Evolutionary conservation across 441 rosid species (phyloP).

Genomic region (Populus hybrid): DNA sequence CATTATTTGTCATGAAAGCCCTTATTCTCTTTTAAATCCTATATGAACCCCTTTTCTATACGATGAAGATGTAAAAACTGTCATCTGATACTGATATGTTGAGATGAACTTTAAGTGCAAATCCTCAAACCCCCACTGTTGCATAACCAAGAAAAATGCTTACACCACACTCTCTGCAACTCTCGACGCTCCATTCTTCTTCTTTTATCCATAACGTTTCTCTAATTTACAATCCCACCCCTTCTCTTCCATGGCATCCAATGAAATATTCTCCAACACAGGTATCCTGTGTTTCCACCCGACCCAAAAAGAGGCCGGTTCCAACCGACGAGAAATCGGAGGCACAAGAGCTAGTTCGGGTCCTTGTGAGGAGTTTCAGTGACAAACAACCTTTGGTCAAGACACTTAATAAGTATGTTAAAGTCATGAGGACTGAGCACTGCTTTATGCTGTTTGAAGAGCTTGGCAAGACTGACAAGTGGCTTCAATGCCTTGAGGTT

Average conservation of each 20-base stretch:
- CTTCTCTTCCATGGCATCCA: constrained; percentile 15
- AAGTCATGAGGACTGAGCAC: constrained; percentile 66
- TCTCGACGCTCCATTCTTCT: constrained; percentile 9
- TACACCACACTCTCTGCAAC: constrained; percentile 21
- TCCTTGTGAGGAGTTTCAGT: constrained; percentile 47
- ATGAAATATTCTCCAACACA: constrained; percentile 21
- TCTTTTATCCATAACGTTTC: constrained; percentile 9
- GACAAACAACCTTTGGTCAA: constrained; percentile 42
- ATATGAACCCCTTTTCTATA: neutral
- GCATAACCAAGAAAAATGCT: neutral
- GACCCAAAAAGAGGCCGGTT: constrained; percentile 44
- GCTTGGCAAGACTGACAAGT: constrained; percentile 79
- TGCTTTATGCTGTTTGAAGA: constrained; percentile 89
- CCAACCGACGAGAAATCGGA: constrained; percentile 39
- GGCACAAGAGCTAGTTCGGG: constrained; percentile 53
- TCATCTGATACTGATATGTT: neutral
- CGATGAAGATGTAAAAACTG: neutral
- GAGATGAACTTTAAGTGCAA: neutral
- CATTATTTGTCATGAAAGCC: neutral
- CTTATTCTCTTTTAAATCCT: neutral
- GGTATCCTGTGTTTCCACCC: constrained; percentile 34
- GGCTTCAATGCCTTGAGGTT: constrained; percentile 95
- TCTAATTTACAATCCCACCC: neutral
- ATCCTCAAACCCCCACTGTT: neutral
- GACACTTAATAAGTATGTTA: constrained; percentile 69